Evolutionary conservation across 2,329 filamentous ascomycete genomes (phyloP), one percentile per base, ranked within the genome.

Genomic region (Colletotrichum tofieldiae): DNA sequence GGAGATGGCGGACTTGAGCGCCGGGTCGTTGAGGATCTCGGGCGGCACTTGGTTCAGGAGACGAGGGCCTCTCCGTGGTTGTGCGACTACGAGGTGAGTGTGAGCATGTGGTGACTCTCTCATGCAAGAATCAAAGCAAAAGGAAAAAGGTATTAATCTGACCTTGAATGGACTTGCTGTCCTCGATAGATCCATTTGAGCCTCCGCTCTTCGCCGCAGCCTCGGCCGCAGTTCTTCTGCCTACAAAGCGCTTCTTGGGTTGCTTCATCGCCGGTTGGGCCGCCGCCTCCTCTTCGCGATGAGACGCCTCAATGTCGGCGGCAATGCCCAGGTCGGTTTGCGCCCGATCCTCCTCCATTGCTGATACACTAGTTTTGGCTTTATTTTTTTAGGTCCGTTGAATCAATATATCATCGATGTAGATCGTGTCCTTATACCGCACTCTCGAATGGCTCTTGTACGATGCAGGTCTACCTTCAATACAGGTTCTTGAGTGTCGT

Each of bases 161-260:
- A 75, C 73, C 71, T 73, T 93, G 90, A 76, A 95, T 89, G 20
- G 92, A 88, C 66, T 90, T 89, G 76, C 87, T 90, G 71, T 91
- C 90, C 75, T 92, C 89, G 54, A 82, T 87, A 56, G 81, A 81
- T 29, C 76, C 75, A 35, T 65, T 65, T 66, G 78, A 75, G 18
- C 74, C 75, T 37, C 78, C 82, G 74, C 82, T 83, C 78, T 85
- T 87, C 71, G 86, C 82, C 12, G 71, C 67, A 51, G 88, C 85
- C 76, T 89, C 87, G 77, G 92, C 89, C 73, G 90, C 87, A 11
- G 93, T 90, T 77, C 92, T 91, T 76, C 94, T 89, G 39, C 96
- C 96, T 23, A 99, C 93, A 76, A 99, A 99, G 70, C 96, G 90
- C 83, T 96, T 95, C 86, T 94, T 97, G 29, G 96, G 96, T 78